Evolutionary conservation across 352 stramenopile species (phyloP), one percentile per base, ranked within the genome.

Genomic region (Phytophthora idaei): DNA sequence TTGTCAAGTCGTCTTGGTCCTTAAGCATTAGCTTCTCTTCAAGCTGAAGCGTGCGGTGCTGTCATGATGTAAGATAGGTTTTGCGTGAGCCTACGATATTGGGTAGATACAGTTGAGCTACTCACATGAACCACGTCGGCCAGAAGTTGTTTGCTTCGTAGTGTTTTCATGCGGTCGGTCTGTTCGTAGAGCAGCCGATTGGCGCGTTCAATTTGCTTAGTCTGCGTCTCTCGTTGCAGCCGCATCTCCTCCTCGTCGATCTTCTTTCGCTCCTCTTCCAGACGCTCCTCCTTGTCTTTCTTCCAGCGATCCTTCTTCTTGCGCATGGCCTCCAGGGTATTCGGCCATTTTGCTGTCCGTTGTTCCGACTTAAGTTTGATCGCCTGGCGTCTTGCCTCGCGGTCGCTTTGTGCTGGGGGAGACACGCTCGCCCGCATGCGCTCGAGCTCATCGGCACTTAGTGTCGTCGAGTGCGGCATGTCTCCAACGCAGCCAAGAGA

Each of bases 111-210:
- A 49, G 8, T 32, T 10, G 21, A 51, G 49, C 3, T 28, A 64
- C 82, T 55, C 46, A 84, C 81, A 53, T 95, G 79, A 14, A 97
- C 66, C n/a, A 95, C 90, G 34, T 98, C 93, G 0, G 79, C 65
- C 17, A 97, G 76, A 11, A 97, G 66, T 53, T 97, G 79, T 69
- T 97, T 94, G 53, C 78, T 92, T 1, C 89, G 71, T 31, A 98
- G 69, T 4, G 85, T 90, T 77, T 98, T 98, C 83, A 97, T 97
- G 58, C 92, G 94, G 62, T 97, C 92, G 2, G 90, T 97, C 45
- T 97, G 87, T 57, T 97, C 90, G 64, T 97, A 97, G 5, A 98
- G 76, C 46, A 95, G 66, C 2, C 74, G 68, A 46, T 97, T 97
- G 2, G 93, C 92, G 21, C 81, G 77, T 68, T 91, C 82, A 67